These are phyloP conservation scores for Lactarius quietus DNA, from an alignment of 768 basidiomycete species.

Conservation along the genomic window DNA sequence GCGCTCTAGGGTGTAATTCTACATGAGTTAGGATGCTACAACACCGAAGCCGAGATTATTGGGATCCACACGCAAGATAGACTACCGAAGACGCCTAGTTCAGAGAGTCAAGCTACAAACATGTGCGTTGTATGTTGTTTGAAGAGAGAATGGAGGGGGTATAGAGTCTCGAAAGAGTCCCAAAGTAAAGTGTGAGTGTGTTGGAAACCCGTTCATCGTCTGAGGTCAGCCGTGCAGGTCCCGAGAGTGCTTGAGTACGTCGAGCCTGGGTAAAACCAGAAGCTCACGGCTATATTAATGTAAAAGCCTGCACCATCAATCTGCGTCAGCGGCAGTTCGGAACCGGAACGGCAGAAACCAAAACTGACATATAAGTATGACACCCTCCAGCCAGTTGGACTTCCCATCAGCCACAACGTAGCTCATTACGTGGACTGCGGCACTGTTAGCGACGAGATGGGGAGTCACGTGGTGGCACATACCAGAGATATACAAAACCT, in stretches of 20 bases:
- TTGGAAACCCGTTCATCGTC: background rate
- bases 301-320: slow-evolving; percentile 41
- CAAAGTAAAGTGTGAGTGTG: background rate
- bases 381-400: slow-evolving; percentile 91
- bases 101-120: background rate
- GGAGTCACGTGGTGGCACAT: background rate
- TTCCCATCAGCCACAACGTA: slow-evolving; percentile 83
- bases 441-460: background rate
- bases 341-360: background rate
- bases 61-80: background rate
- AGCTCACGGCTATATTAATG: slow-evolving; percentile 51
- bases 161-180: background rate
- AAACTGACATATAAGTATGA: slow-evolving; percentile 63
- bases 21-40: slow-evolving; percentile 1
- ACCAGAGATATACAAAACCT: slow-evolving; percentile 48
- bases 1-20: background rate
- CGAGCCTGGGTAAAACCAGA: slow-evolving; percentile 51
- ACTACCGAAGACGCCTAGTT: background rate
- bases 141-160: background rate
- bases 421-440: slow-evolving; percentile 58
- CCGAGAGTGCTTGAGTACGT: slow-evolving; percentile 34
- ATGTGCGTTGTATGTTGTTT: background rate
- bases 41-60: background rate
- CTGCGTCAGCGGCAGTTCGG: slow-evolving; percentile 8
- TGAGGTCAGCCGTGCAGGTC: slow-evolving; percentile 27